phyloP scores from a whole-genome alignment of 2,329 filamentous ascomycete species.

The Talaromyces albobiverticillius region DNA sequence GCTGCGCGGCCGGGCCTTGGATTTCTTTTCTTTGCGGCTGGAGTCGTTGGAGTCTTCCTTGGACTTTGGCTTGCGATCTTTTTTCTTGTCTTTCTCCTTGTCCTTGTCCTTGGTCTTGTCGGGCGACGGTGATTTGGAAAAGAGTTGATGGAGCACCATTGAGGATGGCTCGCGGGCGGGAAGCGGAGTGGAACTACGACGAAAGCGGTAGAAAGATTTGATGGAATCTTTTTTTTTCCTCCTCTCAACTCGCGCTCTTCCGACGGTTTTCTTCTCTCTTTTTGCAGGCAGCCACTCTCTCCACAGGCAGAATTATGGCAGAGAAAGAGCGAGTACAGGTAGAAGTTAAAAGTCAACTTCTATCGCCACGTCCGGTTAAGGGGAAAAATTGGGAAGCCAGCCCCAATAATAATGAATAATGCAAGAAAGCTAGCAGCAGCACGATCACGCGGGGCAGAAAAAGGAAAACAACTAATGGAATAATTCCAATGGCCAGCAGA shows the following conservation, averaged over 20 bases:
- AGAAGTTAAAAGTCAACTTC: not conserved
- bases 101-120: slow-evolving; percentile 23
- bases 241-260: not conserved
- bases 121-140: slow-evolving; percentile 30
- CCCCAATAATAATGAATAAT: slow-evolving; percentile 2
- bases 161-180: slow-evolving; percentile 18
- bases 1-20: not conserved
- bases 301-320: not conserved
- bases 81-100: slow-evolving; percentile 22
- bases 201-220: slow-evolving; percentile 39
- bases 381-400: not conserved
- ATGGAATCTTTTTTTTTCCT: not conserved
- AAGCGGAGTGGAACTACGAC: slow-evolving; percentile 33
- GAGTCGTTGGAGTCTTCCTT: slow-evolving; percentile 2
- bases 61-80: slow-evolving; percentile 14
- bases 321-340: not conserved
- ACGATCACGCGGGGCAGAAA: slow-evolving; percentile 15
- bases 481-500: slow-evolving; percentile 1
- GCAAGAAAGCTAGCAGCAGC: slow-evolving; percentile 3
- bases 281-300: not conserved
- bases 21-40: not conserved
- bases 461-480: slow-evolving; percentile 1
- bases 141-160: slow-evolving; percentile 39
- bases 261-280: not conserved
- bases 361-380: not conserved